phyloP scores from a whole-genome alignment of 306 rosid genomes.

The Betula pendula region DNA sequence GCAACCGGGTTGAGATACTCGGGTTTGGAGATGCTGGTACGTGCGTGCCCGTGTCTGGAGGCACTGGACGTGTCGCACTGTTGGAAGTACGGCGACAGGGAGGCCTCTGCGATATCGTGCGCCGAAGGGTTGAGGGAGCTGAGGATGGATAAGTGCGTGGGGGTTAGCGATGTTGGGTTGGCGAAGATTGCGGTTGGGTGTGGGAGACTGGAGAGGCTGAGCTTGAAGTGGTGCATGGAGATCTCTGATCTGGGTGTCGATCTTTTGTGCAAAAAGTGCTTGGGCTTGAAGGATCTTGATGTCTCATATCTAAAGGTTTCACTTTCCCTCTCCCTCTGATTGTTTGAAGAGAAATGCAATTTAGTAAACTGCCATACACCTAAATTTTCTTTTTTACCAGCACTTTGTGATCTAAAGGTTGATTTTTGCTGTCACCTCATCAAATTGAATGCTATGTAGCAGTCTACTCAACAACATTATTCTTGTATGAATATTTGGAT shows the following conservation, averaged over 20 bases:
- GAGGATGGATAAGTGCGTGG: conserved; percentile 59
- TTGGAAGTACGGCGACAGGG: conserved; percentile 59
- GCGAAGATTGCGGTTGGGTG: conserved; percentile 57
- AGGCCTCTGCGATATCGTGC: conserved; percentile 53
- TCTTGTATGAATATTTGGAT: too few relatives aligned
- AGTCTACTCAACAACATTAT: too few relatives aligned
- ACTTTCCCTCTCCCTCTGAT: not conserved
- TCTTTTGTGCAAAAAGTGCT: conserved; percentile 62
- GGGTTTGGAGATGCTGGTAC: conserved; percentile 46
- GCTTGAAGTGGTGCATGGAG: conserved; percentile 73
- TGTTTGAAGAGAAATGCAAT: not conserved
- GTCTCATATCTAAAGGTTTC: conserved; percentile 63
- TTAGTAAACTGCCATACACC: too few relatives aligned
- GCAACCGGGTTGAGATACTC: conserved; percentile 49
- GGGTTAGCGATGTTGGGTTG: conserved; percentile 61
- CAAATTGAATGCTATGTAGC: too few relatives aligned
- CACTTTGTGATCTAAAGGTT: too few relatives aligned
- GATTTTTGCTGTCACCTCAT: too few relatives aligned
- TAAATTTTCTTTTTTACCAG: too few relatives aligned
- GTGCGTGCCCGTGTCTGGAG: conserved; percentile 48
- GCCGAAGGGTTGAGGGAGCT: conserved; percentile 49
- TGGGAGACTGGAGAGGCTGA: conserved; percentile 44
- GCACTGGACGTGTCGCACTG: conserved; percentile 54
- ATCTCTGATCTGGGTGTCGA: conserved; percentile 67
- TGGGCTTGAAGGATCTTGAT: conserved; percentile 53